phyloP scores from a whole-genome alignment of 73 alveolate genomes.

The Uronychia setigera region DNA sequence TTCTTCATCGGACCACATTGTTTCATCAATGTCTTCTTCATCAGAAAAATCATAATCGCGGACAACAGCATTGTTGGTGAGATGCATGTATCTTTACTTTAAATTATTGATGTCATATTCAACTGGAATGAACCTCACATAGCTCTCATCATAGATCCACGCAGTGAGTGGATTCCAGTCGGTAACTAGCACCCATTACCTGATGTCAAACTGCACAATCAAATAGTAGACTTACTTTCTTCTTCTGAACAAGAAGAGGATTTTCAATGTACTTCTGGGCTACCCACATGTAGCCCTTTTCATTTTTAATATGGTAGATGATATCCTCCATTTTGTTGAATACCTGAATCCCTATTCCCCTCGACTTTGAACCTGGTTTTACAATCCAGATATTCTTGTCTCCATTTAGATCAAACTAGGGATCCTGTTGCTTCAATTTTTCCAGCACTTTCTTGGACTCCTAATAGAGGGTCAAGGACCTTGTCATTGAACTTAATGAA shows the following conservation, averaged over 20 bases:
- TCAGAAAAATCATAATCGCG: constrained; percentile 62
- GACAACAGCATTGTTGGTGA: constrained; percentile 97
- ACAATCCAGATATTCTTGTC: constrained; percentile 81
- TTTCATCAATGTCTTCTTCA: constrained; percentile 93
- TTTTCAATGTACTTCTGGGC: constrained; percentile 62
- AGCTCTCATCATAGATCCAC: constrained; percentile 94
- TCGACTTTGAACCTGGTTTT: constrained; percentile 72
- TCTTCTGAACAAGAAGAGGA: constrained; percentile 89
- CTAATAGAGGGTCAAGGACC: too few species aligned
- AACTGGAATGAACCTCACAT: constrained; percentile 95
- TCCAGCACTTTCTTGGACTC: constrained; percentile 15
- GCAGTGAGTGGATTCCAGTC: constrained; percentile 94
- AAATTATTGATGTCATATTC: constrained; percentile 91
- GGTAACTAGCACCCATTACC: constrained; percentile 94
- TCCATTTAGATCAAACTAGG: constrained; percentile 63
- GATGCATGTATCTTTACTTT: constrained; percentile 91
- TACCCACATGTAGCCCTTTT: constrained; percentile 23
- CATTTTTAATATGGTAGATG: constrained; percentile 43
- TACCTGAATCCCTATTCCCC: constrained; percentile 63
- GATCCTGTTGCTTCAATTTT: constrained; percentile 14
- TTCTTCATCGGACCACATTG: constrained; percentile 95
- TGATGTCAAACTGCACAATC: constrained; percentile 82
- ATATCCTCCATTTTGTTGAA: constrained; percentile 69
- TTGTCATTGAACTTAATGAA: constrained; percentile 15
- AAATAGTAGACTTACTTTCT: constrained; percentile 44